Evolutionary conservation across 1,139 yeast genomes (phyloP), one percentile per base, ranked within the genome.

Genomic region (Scheffersomyces illinoinensis): DNA sequence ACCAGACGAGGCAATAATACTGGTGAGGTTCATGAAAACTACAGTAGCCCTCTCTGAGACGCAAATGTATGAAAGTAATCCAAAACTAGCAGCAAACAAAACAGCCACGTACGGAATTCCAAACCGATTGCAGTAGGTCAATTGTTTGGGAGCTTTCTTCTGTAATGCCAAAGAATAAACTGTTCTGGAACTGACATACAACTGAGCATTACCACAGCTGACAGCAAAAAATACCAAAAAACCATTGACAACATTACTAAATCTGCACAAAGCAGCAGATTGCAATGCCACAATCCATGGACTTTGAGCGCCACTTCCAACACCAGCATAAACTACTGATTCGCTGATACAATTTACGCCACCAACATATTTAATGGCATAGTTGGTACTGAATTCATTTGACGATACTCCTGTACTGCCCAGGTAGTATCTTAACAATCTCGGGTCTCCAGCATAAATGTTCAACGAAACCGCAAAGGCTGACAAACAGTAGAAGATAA

Each of bases 221-320:
- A 91, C 79, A 0, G 96, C 96, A 73, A 89, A 89, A 61, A 88
- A 84, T 5, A 91, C 87, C 64, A 90, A 81, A 58, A 90, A 82
- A 0, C 85, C 91, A 71, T 90, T 88, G 56, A 86, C 79, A 2
- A 82, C 89, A 0, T 88, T 73, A 12, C 92, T 86, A 61, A 86
- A 80, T 1, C 81, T 69, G 68, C 96, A 90, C 33, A 84, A 71
- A 0, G 91, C 90, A 0, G 88, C 88, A 59, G 86, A 81, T 68
- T 89, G 93, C 47, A 91, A 73, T 0, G 97, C 96, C 50, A 91
- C 87, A 21, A 90, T 84, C 93, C 95, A 91, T 0, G 97, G 93
- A 60, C 89, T 85, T 69, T 86, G 90, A 58, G 85, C 84, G 7
- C 90, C 91, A 67, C 83, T 85, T 5, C 85, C 79, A 61, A 74